Conservation (phyloP, 257 asterid genomes). For the Salvia hispanica region DNA sequence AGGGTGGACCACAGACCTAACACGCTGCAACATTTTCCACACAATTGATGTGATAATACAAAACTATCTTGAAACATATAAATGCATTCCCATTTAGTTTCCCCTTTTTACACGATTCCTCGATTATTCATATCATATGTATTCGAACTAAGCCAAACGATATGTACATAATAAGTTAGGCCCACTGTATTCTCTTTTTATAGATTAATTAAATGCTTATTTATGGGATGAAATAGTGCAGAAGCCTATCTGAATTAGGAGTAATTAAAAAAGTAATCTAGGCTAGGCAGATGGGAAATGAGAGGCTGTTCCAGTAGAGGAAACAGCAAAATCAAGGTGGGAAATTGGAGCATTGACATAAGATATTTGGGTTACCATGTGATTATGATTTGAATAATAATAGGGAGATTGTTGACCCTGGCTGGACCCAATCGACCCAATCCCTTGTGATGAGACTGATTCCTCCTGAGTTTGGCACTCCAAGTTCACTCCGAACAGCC, state of each 20-base stretch:
- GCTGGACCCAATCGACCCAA: conserved; percentile 55
- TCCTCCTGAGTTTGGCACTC: conserved; percentile 60
- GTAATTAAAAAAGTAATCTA: conserved; percentile 31
- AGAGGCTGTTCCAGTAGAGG: conserved; percentile 56
- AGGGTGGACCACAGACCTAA: conserved; percentile 36
- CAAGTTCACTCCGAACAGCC: conserved; percentile 88
- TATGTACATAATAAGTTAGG: not conserved
- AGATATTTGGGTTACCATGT: conserved; percentile 56
- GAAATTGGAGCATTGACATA: conserved; percentile 64
- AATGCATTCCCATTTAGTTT: conserved; percentile 44
- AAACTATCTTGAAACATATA: conserved; percentile 30
- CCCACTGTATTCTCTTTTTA: not conserved
- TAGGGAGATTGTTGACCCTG: conserved; percentile 37
- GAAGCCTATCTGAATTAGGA: not conserved
- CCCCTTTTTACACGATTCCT: conserved; percentile 51
- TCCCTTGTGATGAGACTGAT: conserved; percentile 24
- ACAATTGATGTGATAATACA: conserved; percentile 40
- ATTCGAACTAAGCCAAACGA: not conserved
- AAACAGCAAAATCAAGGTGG: conserved; percentile 74
- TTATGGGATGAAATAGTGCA: not conserved
- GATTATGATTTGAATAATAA: conserved; percentile 40
- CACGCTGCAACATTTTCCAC: conserved; percentile 27
- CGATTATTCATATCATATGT: no score
- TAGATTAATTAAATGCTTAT: not conserved
- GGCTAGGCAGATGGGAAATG: conserved; percentile 31